phyloP scores from a whole-genome alignment of 352 stramenopile genomes.

The Pythium aristosporum region DNA sequence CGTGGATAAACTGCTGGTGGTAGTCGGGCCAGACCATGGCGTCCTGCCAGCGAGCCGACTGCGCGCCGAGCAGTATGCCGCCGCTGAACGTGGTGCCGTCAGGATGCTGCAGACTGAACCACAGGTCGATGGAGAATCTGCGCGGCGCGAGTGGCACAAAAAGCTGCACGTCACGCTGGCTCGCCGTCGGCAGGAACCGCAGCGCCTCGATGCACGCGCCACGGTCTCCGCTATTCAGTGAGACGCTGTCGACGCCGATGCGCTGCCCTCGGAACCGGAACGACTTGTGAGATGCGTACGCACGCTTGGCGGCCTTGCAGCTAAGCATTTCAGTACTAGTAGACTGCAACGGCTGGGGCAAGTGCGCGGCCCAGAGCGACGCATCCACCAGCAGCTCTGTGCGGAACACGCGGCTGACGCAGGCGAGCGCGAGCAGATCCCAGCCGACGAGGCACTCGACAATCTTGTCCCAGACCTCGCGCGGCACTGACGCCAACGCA shows the following conservation, averaged over 20 bases:
- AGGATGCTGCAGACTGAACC: slow-evolving; percentile 22
- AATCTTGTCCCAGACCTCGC: slow-evolving; percentile 16
- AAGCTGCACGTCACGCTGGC: slow-evolving; percentile 21
- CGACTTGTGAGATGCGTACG: slow-evolving; percentile 6
- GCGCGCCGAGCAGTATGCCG: slow-evolving; percentile 25
- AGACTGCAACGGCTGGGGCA: not conserved
- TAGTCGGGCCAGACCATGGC: slow-evolving; percentile 15
- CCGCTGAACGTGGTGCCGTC: not conserved
- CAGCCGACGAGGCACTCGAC: slow-evolving; percentile 16
- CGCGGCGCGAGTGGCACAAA: slow-evolving; percentile 22
- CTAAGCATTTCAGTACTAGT: not conserved
- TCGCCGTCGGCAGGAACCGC: slow-evolving; percentile 15
- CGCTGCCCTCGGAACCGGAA: slow-evolving; percentile 17
- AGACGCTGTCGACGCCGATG: not conserved
- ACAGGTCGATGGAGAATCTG: slow-evolving; percentile 24
- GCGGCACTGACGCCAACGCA: slow-evolving; percentile 7
- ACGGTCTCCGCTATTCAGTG: slow-evolving; percentile 1
- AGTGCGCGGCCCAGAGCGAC: slow-evolving; percentile 4
- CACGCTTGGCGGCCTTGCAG: slow-evolving; percentile 13
- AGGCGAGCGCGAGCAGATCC: slow-evolving; percentile 19
- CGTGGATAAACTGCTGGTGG: slow-evolving; percentile 26
- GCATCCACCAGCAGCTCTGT: slow-evolving; percentile 19
- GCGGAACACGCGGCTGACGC: slow-evolving; percentile 14
- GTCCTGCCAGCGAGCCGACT: slow-evolving; percentile 22
- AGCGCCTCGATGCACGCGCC: slow-evolving; percentile 24